Evolutionary conservation across 805 yeast species (phyloP).

Genomic region (Saccharomyces kudriavzevii): DNA sequence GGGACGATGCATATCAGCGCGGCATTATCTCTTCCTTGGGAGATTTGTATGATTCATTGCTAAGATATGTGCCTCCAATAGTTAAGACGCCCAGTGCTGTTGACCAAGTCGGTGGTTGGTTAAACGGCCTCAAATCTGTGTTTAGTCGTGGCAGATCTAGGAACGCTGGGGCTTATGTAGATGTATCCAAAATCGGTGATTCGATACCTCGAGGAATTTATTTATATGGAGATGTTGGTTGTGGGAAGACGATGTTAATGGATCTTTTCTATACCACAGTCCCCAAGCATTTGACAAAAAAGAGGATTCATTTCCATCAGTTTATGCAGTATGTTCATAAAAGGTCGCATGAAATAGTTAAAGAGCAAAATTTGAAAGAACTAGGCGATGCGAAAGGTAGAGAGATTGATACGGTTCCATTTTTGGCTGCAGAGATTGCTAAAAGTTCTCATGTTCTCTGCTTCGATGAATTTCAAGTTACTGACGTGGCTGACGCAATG

Average conservation of each 20-base stretch:
- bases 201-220: slow-evolving; percentile 74
- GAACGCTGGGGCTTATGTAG: slow-evolving; percentile 7
- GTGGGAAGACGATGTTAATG: slow-evolving; percentile 98
- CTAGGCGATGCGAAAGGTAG: slow-evolving; percentile 31
- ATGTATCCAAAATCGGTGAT: slow-evolving; percentile 20
- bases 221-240: slow-evolving; percentile 94
- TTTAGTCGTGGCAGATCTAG: slow-evolving; percentile 6
- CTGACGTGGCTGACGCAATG: slow-evolving; percentile 99
- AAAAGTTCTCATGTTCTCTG: slow-evolving; percentile 70
- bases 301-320: slow-evolving; percentile 87
- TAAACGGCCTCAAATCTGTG: slow-evolving; percentile 5
- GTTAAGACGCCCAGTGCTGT: slow-evolving; percentile 46
- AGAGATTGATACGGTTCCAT: slow-evolving; percentile 76
- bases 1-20: slow-evolving; percentile 76
- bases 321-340: slow-evolving; percentile 94
- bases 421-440: slow-evolving; percentile 77
- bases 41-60: slow-evolving; percentile 47
- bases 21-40: slow-evolving; percentile 58
- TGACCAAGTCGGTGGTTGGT: slow-evolving; percentile 34
- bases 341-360: slow-evolving; percentile 67
- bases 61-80: slow-evolving; percentile 52
- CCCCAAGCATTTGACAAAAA: slow-evolving; percentile 68
- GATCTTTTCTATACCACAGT: slow-evolving; percentile 83
- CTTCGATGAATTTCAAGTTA: slow-evolving; percentile 95
- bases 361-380: slow-evolving; percentile 42